Evolutionary conservation across 768 basidiomycete genomes (phyloP).

Genomic region (Amanita muscaria): DNA sequence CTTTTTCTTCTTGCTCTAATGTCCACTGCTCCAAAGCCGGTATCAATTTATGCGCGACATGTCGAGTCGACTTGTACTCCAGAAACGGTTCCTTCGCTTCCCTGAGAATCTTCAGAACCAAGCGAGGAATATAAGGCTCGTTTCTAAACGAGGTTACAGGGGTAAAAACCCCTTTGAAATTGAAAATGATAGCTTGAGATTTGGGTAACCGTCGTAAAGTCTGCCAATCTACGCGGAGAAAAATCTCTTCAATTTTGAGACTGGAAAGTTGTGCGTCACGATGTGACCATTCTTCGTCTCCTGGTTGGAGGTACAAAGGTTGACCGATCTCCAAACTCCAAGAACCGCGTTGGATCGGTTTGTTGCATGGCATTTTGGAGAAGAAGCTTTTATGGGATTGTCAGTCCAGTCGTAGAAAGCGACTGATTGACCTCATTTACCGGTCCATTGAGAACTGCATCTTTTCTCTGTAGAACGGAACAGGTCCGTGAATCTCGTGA

Average conservation of each 20-base stretch:
- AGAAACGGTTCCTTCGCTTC: constrained; percentile 31
- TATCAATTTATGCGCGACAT: constrained; percentile 34
- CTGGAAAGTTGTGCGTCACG: too few relatives aligned
- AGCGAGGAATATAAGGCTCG: constrained; percentile 40
- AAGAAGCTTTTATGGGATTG: too few relatives aligned
- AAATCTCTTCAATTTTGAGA: too few relatives aligned
- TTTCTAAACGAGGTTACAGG: constrained; percentile 32
- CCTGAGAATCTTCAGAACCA: constrained; percentile 34
- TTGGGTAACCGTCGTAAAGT: constrained; percentile 40
- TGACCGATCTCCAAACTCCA: too few relatives aligned
- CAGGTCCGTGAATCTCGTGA: too few relatives aligned
- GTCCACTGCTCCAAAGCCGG: constrained; percentile 39
- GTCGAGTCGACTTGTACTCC: constrained; percentile 35
- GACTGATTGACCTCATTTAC: constrained; percentile 21
- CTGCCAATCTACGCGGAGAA: too few relatives aligned
- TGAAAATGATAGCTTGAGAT: constrained; percentile 42
- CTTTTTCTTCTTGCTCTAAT: constrained; percentile 38
- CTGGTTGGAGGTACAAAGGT: too few relatives aligned
- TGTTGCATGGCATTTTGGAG: too few relatives aligned
- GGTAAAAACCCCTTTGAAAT: too few relatives aligned
- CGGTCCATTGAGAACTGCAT: constrained; percentile 41
- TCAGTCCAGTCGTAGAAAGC: too few relatives aligned
- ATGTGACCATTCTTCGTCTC: too few relatives aligned
- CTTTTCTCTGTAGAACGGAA: constrained; percentile 41
- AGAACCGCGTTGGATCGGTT: too few relatives aligned